phyloP scores from a whole-genome alignment of 352 stramenopile species.

The Phytophthora meadii region DNA sequence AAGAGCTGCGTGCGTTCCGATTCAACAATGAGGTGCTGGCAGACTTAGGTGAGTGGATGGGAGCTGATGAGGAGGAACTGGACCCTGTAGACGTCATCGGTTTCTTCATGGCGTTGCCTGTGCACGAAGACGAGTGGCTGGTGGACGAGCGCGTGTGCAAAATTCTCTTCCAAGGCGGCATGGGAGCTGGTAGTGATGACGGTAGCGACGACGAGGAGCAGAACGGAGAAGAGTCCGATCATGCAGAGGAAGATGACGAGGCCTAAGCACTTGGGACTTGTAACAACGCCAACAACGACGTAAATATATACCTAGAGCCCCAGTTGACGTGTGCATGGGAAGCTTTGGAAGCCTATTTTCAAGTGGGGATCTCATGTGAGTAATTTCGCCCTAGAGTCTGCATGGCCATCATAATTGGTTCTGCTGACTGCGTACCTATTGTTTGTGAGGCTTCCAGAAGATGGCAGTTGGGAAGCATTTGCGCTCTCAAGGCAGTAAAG shows the following conservation, averaged over 20 bases:
- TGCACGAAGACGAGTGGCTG: slow-evolving; percentile 81
- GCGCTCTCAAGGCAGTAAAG: slow-evolving; percentile 28
- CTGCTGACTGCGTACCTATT: slow-evolving; percentile 5
- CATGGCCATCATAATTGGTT: slow-evolving; percentile 29
- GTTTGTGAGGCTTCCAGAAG: slow-evolving; percentile 9
- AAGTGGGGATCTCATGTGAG: slow-evolving; percentile 19
- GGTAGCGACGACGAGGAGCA: slow-evolving; percentile 25
- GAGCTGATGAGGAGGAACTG: slow-evolving; percentile 54
- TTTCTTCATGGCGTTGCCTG: slow-evolving; percentile 75
- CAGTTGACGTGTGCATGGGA: slow-evolving; percentile 19
- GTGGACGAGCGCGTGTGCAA: slow-evolving; percentile 81
- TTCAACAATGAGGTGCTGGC: slow-evolving; percentile 68
- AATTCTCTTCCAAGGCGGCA: slow-evolving; percentile 65
- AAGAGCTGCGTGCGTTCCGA: slow-evolving; percentile 60
- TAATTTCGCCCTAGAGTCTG: slow-evolving; percentile 33
- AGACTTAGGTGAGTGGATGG: slow-evolving; percentile 56
- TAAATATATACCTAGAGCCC: slow-evolving; percentile 34
- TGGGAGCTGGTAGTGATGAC: slow-evolving; percentile 43
- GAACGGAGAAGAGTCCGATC: slow-evolving; percentile 30
- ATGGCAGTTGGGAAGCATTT: slow-evolving; percentile 42
- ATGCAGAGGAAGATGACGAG: slow-evolving; percentile 33
- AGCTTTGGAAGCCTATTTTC: slow-evolving; percentile 31
- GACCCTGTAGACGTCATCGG: slow-evolving; percentile 66
- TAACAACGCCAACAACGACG: slow-evolving; percentile 9
- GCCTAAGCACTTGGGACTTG: slow-evolving; percentile 14